phyloP scores from a whole-genome alignment of 2,329 filamentous ascomycete species.

The Monosporascus sp. region DNA sequence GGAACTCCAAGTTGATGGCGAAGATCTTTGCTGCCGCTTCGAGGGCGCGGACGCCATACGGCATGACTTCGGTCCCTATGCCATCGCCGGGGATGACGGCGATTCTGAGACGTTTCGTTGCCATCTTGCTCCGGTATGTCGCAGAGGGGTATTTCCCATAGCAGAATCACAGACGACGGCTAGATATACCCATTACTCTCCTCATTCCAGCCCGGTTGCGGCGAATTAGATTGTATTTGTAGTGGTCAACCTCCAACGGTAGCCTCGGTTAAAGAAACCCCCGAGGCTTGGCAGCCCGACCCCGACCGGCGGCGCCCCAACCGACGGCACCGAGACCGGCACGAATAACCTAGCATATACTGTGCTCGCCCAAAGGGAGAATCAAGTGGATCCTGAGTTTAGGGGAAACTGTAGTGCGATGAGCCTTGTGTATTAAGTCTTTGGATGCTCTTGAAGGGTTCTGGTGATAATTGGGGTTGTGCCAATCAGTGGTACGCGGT shows the following conservation, averaged over 20 bases:
- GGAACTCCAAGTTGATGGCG: constrained; percentile 51
- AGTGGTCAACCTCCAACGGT: not conserved
- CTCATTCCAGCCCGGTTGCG: not conserved
- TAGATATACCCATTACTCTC: too few species aligned
- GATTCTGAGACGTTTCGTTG: constrained; percentile 32
- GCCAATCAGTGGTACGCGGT: too few species aligned
- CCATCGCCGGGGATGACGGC: constrained; percentile 66
- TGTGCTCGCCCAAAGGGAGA: not conserved
- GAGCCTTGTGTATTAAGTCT: not conserved
- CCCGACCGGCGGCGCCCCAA: not conserved
- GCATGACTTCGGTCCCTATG: constrained; percentile 64
- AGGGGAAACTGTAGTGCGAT: not conserved
- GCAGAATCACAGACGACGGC: too few species aligned
- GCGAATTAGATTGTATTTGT: not conserved
- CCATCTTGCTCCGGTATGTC: not conserved
- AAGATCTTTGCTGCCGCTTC: constrained; percentile 44
- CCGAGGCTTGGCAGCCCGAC: not conserved
- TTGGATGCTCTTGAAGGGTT: too few species aligned
- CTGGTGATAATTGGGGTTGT: too few species aligned
- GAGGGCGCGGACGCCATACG: constrained; percentile 56
- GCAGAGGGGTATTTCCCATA: too few species aligned
- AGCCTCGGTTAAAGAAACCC: not conserved
- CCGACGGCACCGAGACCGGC: not conserved
- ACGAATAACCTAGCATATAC: too few species aligned
- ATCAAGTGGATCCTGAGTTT: too few species aligned